These are phyloP conservation scores for Haberlea rhodopensis DNA, from an alignment of 257 asterid species.

Conservation along the genomic window DNA sequence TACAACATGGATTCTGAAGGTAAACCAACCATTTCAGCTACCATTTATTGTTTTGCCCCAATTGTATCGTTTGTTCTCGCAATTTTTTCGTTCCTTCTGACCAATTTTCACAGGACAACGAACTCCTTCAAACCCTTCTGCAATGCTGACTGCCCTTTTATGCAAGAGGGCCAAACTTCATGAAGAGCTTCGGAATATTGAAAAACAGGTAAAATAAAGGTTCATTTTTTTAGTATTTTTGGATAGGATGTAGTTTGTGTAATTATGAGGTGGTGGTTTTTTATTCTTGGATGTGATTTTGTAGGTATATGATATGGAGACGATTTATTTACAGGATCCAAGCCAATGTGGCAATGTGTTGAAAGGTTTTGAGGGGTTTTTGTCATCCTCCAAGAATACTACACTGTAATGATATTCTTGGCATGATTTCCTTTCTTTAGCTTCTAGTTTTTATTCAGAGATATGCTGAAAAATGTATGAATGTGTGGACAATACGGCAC, in stretches of 20 bases:
- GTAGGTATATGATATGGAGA: slow-evolving; percentile 96
- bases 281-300: slow-evolving; percentile 17
- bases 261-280: background rate
- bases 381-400: slow-evolving; percentile 91
- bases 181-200: slow-evolving; percentile 83
- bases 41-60: background rate
- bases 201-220: slow-evolving; percentile 60
- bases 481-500: background rate
- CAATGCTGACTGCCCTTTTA: slow-evolving; percentile 60
- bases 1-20: slow-evolving; percentile 75
- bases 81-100: background rate
- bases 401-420: slow-evolving; percentile 51
- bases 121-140: slow-evolving; percentile 67
- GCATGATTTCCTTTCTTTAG: background rate
- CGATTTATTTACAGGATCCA: slow-evolving; percentile 95
- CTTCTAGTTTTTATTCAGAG: slow-evolving; percentile 2
- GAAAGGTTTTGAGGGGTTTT: slow-evolving; percentile 98
- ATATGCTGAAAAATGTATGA: background rate
- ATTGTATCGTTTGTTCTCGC: background rate
- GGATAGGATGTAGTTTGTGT: slow-evolving; percentile 4
- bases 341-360: slow-evolving; percentile 99
- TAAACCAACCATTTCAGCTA: slow-evolving; percentile 20
- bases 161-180: slow-evolving; percentile 81
- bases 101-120: slow-evolving; percentile 57
- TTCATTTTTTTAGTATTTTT: slow-evolving; percentile 4